These are phyloP conservation scores for Suillus americanus DNA, from an alignment of 768 basidiomycete genomes.

Conservation along the genomic window DNA sequence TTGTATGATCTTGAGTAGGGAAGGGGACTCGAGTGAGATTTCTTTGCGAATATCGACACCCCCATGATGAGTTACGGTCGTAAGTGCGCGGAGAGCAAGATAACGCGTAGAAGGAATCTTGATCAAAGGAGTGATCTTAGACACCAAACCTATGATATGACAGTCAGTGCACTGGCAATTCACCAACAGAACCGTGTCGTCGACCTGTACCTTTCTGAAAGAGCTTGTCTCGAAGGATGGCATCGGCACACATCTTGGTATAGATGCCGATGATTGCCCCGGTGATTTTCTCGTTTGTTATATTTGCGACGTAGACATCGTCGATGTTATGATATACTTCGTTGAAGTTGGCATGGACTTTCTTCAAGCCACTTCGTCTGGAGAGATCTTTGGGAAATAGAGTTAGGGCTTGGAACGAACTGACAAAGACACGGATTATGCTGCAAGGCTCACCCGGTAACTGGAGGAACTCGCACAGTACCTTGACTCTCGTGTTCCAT, in stretches of 20 bases:
- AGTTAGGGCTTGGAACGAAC: slow-evolving; percentile 1
- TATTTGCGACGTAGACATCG: slow-evolving; percentile 43
- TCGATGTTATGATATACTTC: slow-evolving; percentile 50
- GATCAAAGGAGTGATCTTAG: slow-evolving; percentile 57
- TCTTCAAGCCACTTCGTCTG: slow-evolving; percentile 59
- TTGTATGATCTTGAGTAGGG: slow-evolving; percentile 45
- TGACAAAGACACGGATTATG: not conserved
- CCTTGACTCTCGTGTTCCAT: slow-evolving; percentile 47
- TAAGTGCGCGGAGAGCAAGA: slow-evolving; percentile 54
- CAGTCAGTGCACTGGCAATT: slow-evolving; percentile 4
- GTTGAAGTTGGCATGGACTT: slow-evolving; percentile 58
- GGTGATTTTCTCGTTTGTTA: slow-evolving; percentile 44
- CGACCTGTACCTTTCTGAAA: slow-evolving; percentile 48
- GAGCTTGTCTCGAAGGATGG: slow-evolving; percentile 58
- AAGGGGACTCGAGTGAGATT: slow-evolving; percentile 45
- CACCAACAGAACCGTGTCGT: not conserved
- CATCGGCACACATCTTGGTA: slow-evolving; percentile 62
- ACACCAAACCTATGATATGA: slow-evolving; percentile 47
- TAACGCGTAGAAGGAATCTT: slow-evolving; percentile 47
- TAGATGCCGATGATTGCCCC: slow-evolving; percentile 63
- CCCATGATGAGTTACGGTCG: slow-evolving; percentile 62
- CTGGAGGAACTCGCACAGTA: slow-evolving; percentile 50
- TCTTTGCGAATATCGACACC: slow-evolving; percentile 47
- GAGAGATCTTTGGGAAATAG: slow-evolving; percentile 45
- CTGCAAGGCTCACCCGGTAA: slow-evolving; percentile 49